Percentiles rank a stretch among this genome's conserved stretches.
phyloP scores from a whole-genome alignment of 176 grass and related monocot genomes.

The Guadua angustifolia region DNA sequence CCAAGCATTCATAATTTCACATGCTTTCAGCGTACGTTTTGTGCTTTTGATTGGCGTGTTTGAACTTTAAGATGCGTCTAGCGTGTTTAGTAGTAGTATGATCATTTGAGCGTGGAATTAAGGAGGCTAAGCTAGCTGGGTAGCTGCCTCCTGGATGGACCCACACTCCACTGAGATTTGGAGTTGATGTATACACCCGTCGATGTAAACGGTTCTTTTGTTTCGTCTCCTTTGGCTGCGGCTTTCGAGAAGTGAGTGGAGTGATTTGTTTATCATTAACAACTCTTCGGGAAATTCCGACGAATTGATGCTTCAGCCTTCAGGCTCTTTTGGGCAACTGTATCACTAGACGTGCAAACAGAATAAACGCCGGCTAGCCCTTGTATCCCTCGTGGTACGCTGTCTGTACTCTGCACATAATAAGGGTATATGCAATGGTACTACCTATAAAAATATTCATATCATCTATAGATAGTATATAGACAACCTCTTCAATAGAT shows the following conservation, averaged over 20 bases:
- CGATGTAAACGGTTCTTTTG: conserved; percentile 25
- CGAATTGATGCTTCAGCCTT: neutral
- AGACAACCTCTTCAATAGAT: too few relatives aligned
- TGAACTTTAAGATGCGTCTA: conserved; percentile 20
- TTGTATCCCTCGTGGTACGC: neutral
- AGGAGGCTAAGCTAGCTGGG: neutral
- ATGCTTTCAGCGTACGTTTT: conserved; percentile 45
- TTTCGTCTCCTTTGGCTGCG: conserved; percentile 52
- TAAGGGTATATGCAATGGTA: too few relatives aligned
- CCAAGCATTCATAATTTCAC: neutral
- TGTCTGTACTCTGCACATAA: too few relatives aligned
- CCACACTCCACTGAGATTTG: conserved; percentile 55
- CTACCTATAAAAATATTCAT: too few relatives aligned
- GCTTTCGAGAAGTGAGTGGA: conserved; percentile 31
- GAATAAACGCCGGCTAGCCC: neutral
- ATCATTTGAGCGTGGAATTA: conserved; percentile 37
- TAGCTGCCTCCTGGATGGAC: conserved; percentile 24
- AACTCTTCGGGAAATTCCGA: neutral
- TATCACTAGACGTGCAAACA: neutral
- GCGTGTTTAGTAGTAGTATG: neutral
- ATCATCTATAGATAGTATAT: too few relatives aligned
- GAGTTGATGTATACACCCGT: conserved; percentile 34
- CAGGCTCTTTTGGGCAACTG: neutral
- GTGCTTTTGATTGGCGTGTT: conserved; percentile 37
- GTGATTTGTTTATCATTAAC: conserved; percentile 26